Evolutionary conservation across 805 yeast species (phyloP).

Genomic region (Cephaloascus fragrans): DNA sequence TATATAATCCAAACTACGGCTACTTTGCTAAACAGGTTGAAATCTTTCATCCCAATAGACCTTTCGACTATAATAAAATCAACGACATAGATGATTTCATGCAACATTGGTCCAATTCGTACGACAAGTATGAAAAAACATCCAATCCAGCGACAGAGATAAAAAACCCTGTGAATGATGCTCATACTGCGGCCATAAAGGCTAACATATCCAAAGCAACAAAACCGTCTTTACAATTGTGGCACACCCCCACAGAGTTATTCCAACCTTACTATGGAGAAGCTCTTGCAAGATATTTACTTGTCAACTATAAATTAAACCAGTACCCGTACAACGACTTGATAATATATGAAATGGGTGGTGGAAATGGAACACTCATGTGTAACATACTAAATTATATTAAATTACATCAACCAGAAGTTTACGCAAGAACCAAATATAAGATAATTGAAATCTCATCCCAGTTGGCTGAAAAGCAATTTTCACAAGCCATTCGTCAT

Average conservation of each 20-base stretch:
- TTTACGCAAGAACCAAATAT: constrained; percentile 59
- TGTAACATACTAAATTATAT: constrained; percentile 59
- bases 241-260: constrained; percentile 88
- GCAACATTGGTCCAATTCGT: constrained; percentile 56
- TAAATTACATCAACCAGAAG: constrained; percentile 54
- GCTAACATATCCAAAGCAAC: constrained; percentile 8
- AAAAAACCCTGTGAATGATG: too few species aligned
- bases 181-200: too few species aligned
- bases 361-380: constrained; percentile 87
- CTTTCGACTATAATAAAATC: constrained; percentile 52
- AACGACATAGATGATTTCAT: constrained; percentile 62
- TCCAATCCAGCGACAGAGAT: constrained; percentile 17
- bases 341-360: constrained; percentile 79
- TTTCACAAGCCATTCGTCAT: constrained; percentile 19
- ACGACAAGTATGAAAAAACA: constrained; percentile 36
- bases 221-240: constrained; percentile 49
- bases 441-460: constrained; percentile 64
- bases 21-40: constrained; percentile 74
- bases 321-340: constrained; percentile 63
- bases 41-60: constrained; percentile 58
- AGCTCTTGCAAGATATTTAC: constrained; percentile 71
- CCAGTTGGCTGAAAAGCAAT: constrained; percentile 51
- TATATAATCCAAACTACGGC: constrained; percentile 76
- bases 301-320: constrained; percentile 61
- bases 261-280: constrained; percentile 82